Base-by-base conservation (phyloP, 176 grass and related monocot species). In the Rhynchospora pubera region DNA sequence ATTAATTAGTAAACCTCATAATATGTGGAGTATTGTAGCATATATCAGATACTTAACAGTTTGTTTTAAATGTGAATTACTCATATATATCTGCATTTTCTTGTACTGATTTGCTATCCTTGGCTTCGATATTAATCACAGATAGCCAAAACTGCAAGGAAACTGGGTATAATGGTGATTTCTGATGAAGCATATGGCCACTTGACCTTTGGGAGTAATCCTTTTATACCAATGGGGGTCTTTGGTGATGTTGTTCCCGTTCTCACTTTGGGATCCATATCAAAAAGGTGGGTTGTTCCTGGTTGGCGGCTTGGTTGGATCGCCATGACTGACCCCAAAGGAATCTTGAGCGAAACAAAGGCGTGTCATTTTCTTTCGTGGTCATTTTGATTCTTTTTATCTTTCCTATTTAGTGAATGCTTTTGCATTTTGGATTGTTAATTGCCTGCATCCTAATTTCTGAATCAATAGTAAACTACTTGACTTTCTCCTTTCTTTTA, bases 251-350 rank as follows among this genome's bases (percentile, higher is more conserved):
- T 62, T 23, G 84, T 83, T 64, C 93, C 88, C 12, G 71, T 95
- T 58, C n/a, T 95, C 44, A 92, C 88, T 47, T 68, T 92, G 80
- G 90, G 93, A 42, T 89, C 93, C 32, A 88, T 92, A 88, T 90
- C 90, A 42, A 92, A 95, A 83, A 84, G 93, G 84, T 95, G 93
- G 93, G 72, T 82, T 62, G 88, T 92, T 32, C 90, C 88, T 77
- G 90, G 93, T 65, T 95, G 88, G 93, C 91, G 90, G 28, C 79
- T 96, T 83, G 93, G 93, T 34, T 96, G 93, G 90, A 89, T 95
- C 70, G 84, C 83, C 43, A 85, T 18, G 19, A 87, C 67, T 65
- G 90, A 92, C n/a, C 93, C 93, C 13, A 87, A 89, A 44, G 88
- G 86, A 74, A 85, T 92, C 80, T 79, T 96, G 19, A 87, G 77